Evolutionary conservation across 176 grass and related monocot species (phyloP).

Genomic region (Triticum monococcum): DNA sequence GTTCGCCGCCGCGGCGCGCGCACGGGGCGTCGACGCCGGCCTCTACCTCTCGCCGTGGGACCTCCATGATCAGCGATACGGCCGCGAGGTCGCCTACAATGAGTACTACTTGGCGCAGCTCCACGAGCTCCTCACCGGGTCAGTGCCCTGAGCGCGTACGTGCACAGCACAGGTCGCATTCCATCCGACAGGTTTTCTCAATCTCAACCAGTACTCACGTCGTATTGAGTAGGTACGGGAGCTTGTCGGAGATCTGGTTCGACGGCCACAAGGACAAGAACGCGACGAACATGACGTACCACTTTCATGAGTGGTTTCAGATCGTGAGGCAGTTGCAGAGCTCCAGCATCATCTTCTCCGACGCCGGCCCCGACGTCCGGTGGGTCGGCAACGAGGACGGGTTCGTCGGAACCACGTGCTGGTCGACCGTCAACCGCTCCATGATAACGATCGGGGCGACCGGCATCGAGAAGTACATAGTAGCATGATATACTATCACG

Average conservation of each 20-base stretch:
- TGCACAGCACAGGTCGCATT: too few species aligned
- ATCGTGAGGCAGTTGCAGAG: conserved; percentile 75
- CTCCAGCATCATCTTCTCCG: conserved; percentile 92
- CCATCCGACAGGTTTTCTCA: too few species aligned
- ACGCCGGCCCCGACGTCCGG: conserved; percentile 78
- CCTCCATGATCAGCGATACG: conserved; percentile 71
- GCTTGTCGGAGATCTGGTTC: conserved; percentile 91
- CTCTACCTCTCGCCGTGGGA: conserved; percentile 95
- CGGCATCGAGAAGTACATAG: conserved; percentile 37
- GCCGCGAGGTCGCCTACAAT: conserved; percentile 67
- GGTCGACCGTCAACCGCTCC: conserved; percentile 84
- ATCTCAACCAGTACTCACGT: too few species aligned
- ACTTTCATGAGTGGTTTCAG: conserved; percentile 92
- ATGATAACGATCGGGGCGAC: conserved; percentile 73
- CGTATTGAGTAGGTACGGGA: conserved; percentile 54
- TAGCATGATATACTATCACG: too few species aligned
- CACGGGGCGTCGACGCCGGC: conserved; percentile 51
- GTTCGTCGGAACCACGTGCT: conserved; percentile 67
- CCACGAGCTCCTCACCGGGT: conserved; percentile 87
- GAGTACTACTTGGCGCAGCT: conserved; percentile 89
- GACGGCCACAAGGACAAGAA: conserved; percentile 88
- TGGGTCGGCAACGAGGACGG: conserved; percentile 95
- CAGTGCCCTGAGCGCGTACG: neutral
- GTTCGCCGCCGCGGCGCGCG: conserved; percentile 44
- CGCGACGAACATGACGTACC: conserved; percentile 81